Percentiles rank a stretch among this genome's conserved stretches.
phyloP scores from a whole-genome alignment of 2,329 filamentous ascomycete genomes.

The Trichoderma sp. region DNA sequence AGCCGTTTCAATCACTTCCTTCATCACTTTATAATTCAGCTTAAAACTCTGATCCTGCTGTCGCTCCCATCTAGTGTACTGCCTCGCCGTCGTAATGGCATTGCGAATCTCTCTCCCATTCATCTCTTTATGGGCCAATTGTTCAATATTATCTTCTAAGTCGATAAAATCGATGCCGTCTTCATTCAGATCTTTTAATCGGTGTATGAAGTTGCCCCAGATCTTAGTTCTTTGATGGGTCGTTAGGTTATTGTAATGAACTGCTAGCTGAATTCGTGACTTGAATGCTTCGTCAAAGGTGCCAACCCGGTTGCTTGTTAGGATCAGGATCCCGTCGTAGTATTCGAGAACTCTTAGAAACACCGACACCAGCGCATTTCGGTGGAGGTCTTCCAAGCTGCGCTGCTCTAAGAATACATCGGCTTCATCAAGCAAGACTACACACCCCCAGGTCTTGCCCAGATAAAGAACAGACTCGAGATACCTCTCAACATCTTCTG shows the following conservation, averaged over 20 bases:
- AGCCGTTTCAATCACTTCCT: neutral
- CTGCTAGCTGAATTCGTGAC: neutral
- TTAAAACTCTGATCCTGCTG: neutral
- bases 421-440: neutral
- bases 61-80: neutral
- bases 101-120: neutral
- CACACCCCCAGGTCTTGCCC: neutral
- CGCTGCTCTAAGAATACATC: neutral
- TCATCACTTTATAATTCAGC: neutral
- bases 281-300: neutral
- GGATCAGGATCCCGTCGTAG: neutral
- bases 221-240: neutral
- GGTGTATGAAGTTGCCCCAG: neutral
- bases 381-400: neutral
- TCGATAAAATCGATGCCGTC: neutral
- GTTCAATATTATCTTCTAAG: neutral
- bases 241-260: neutral
- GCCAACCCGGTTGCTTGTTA: neutral
- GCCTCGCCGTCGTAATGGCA: neutral
- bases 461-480: neutral
- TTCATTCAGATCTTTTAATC: neutral
- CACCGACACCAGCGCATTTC: neutral
- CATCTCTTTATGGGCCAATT: neutral
- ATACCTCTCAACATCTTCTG: neutral
- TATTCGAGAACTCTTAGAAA: neutral